Evolutionary conservation across 2,329 filamentous ascomycete genomes (phyloP).

Genomic region (Orbilia ellipsospora): DNA sequence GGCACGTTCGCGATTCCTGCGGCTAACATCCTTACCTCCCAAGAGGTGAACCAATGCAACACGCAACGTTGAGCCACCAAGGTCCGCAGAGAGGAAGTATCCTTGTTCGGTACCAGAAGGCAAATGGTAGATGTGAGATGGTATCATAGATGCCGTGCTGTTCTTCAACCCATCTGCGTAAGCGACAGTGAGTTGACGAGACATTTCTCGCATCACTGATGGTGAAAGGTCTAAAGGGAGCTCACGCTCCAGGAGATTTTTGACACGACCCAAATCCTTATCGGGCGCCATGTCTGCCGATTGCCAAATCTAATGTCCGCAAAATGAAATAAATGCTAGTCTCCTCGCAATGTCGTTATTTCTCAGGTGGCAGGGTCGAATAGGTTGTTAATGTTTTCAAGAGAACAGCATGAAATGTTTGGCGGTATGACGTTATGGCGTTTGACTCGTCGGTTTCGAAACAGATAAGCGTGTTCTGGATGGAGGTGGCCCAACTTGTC

Average conservation of each 20-base stretch:
- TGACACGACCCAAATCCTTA: constrained; percentile 12
- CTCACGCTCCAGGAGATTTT: constrained; percentile 17
- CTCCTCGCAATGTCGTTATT: neutral
- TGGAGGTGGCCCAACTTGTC: neutral
- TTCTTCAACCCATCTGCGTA: constrained; percentile 28
- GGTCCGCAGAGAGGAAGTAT: constrained; percentile 65
- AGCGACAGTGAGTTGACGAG: constrained; percentile 23
- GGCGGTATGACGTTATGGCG: neutral
- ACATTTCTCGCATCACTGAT: constrained; percentile 34
- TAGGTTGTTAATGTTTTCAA: neutral
- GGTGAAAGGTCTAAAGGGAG: constrained; percentile 19
- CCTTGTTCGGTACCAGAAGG: constrained; percentile 43
- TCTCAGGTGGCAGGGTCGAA: neutral
- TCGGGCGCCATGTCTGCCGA: constrained; percentile 12
- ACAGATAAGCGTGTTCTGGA: neutral
- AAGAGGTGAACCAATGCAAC: constrained; percentile 73
- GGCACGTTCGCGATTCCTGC: constrained; percentile 60
- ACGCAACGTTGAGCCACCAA: constrained; percentile 76
- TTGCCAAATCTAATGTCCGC: neutral
- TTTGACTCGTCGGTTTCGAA: neutral
- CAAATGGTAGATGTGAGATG: constrained; percentile 50
- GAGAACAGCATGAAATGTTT: neutral
- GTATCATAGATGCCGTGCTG: constrained; percentile 41
- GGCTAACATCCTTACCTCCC: constrained; percentile 63
- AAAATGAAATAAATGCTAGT: neutral